Evolutionary conservation across 371 early-diverging fungal genomes (phyloP).

Genomic region (Mortierella sp.): DNA sequence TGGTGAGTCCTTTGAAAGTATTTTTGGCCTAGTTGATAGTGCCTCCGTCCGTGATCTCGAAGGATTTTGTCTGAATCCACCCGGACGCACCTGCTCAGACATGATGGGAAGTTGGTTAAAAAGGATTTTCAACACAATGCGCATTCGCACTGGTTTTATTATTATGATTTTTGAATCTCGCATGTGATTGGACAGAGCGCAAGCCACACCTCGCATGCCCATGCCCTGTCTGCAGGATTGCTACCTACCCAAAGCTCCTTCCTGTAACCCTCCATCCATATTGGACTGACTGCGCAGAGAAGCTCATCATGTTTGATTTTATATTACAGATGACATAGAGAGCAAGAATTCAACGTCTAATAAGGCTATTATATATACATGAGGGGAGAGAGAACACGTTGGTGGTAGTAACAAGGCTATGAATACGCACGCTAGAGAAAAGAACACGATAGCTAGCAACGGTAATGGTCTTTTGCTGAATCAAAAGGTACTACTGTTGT

Average conservation of each 20-base stretch:
- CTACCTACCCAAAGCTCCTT: too few species aligned
- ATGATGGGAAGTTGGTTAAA: constrained; percentile 58
- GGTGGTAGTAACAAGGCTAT: too few species aligned
- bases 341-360: too few species aligned
- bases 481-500: constrained; percentile 47
- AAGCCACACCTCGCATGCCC: constrained; percentile 25
- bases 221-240: too few species aligned
- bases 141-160: constrained; percentile 16
- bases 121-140: constrained; percentile 56
- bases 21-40: neutral
- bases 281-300: too few species aligned
- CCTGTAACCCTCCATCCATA: neutral
- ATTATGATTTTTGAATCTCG: constrained; percentile 16
- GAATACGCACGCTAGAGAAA: neutral
- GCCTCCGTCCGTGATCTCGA: neutral
- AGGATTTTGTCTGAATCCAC: neutral
- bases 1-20: neutral
- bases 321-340: too few species aligned
- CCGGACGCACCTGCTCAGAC: constrained; percentile 60
- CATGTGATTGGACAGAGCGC: constrained; percentile 20
- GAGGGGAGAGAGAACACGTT: too few species aligned
- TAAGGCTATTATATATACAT: too few species aligned
- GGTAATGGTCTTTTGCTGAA: neutral
- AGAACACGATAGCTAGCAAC: neutral
- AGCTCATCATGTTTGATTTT: too few species aligned